A percentile compares a stretch with the other conserved stretches of the same genome.
Evolutionary conservation across 208 protist genomes (phyloP).

Genomic region (Trypanosomatidae sp.): DNA sequence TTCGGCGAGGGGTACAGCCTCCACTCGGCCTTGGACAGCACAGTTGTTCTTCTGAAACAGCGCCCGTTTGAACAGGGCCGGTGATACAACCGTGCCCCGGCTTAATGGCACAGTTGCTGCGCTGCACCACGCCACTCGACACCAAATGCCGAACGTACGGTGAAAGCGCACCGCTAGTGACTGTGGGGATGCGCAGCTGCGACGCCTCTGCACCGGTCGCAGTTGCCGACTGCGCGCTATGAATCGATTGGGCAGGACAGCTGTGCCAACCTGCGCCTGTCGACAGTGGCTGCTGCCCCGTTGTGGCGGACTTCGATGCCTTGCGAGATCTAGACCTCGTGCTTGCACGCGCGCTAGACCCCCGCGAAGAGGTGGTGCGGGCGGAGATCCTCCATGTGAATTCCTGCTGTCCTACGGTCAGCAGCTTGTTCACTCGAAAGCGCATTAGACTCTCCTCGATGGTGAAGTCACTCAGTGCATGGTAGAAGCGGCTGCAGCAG

Average conservation of each 20-base stretch:
- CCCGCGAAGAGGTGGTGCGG: slow-evolving; percentile 9
- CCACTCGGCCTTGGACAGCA: slow-evolving; percentile 6
- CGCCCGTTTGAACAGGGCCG: slow-evolving; percentile 2
- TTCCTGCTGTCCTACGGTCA: slow-evolving; percentile 6
- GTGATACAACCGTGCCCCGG: slow-evolving; percentile 5
- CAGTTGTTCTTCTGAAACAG: slow-evolving; percentile 9
- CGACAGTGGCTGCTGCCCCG: neutral
- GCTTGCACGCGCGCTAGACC: neutral
- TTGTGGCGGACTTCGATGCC: slow-evolving; percentile 4
- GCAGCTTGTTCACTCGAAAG: slow-evolving; percentile 14
- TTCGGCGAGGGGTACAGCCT: neutral
- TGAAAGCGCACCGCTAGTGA: neutral
- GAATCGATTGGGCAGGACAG: neutral
- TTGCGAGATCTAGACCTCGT: neutral
- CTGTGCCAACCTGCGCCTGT: neutral
- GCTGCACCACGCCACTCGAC: slow-evolving; percentile 6
- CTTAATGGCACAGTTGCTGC: slow-evolving; percentile 13
- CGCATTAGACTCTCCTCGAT: slow-evolving; percentile 22
- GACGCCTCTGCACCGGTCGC: neutral
- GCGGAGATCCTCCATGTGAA: slow-evolving; percentile 1
- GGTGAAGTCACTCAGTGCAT: slow-evolving; percentile 19
- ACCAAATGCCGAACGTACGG: slow-evolving; percentile 1
- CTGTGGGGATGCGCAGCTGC: neutral
- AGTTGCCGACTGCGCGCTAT: neutral
- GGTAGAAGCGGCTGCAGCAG: slow-evolving; percentile 31